Base-by-base conservation (phyloP, 257 asterid genomes). In the Nicotiana obtusifolia region DNA sequence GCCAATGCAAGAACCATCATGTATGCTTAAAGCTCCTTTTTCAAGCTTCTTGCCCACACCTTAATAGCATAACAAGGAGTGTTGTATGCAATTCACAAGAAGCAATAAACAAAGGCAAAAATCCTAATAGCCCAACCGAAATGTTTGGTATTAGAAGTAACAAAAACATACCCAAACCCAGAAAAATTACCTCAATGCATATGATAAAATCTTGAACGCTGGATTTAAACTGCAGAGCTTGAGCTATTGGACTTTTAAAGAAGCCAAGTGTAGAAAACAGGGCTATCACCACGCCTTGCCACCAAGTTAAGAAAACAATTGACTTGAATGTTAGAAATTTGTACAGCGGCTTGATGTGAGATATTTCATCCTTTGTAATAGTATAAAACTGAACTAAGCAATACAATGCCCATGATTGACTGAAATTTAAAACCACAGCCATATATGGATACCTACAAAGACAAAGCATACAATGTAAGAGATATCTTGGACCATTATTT, bases 281-380 rank as follows among this genome's bases (percentile, higher is more conserved):
- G 87, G 98, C 97, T 86, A 96, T 96, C 41, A 93, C 92, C 84
- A 96, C 88, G 85, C 99, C 99, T 93, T 96, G 98, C 99, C 99
- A 94, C 99, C 99, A 96, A 79, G 99, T 96, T 84, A 96, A 88
- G 89, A 96, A 96, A 86, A 96, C 98, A 60, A 96, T 96, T 24
- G 99, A 96, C 94, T 96, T 96, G 87, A 96, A 96, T 16, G 95
- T 96, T 90, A 94, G 83, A 86, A 96, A 96, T 87, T 96, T 96
- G 90, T 91, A 91, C 80, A 96, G 86, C 30, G 99, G 99, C 85
- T 92, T 89, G 60, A 96, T 96, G 87, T 94, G 98, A n/a, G 97
- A 97, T 85, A 96, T 82, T 91, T 96, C 97, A 81, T 87, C 89
- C 87, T 94, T 96, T 20, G 98, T 91, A 81, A 94, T 94, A 83